Evolutionary conservation across 2,329 filamentous ascomycete species (phyloP).

Genomic region (Cladophialophora psammophila): DNA sequence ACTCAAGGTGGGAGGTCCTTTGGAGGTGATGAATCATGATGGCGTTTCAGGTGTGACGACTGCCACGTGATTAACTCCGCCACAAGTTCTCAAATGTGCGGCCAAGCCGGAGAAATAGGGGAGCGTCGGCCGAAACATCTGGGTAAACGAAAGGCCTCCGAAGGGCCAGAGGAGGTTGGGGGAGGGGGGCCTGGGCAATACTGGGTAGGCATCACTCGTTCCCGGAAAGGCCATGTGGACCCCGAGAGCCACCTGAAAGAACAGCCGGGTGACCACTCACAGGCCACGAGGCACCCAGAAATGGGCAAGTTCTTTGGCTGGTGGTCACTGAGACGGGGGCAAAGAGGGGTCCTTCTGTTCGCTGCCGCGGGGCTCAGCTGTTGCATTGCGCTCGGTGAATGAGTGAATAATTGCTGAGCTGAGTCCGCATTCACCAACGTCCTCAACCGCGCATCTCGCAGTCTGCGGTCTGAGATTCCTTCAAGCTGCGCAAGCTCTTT

Average conservation of each 20-base stretch:
- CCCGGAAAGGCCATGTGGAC: conserved; percentile 6
- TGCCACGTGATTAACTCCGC: conserved; percentile 9
- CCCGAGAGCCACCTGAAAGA: conserved; percentile 6
- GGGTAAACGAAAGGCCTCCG: neutral
- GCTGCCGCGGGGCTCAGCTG: conserved; percentile 33
- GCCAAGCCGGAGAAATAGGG: conserved; percentile 6
- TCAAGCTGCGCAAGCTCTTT: conserved; percentile 20
- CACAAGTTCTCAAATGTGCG: conserved; percentile 2
- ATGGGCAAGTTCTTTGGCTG: neutral
- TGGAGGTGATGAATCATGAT: neutral
- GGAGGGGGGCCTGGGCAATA: conserved; percentile 1
- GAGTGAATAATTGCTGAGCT: conserved; percentile 21
- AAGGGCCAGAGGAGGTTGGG: neutral
- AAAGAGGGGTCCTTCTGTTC: conserved; percentile 11
- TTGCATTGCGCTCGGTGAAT: conserved; percentile 6
- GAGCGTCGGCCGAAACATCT: conserved; percentile 10
- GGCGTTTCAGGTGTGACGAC: conserved; percentile 4
- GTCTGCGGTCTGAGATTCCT: conserved; percentile 6
- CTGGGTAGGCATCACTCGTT: neutral
- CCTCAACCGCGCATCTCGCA: neutral
- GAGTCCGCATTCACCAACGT: conserved; percentile 10
- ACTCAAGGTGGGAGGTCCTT: neutral
- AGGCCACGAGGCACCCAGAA: conserved; percentile 18
- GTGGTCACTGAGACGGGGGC: neutral
- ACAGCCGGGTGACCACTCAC: conserved; percentile 16